Conservation (phyloP, 2,329 filamentous ascomycete species). For the Huntiella abstrusa region DNA sequence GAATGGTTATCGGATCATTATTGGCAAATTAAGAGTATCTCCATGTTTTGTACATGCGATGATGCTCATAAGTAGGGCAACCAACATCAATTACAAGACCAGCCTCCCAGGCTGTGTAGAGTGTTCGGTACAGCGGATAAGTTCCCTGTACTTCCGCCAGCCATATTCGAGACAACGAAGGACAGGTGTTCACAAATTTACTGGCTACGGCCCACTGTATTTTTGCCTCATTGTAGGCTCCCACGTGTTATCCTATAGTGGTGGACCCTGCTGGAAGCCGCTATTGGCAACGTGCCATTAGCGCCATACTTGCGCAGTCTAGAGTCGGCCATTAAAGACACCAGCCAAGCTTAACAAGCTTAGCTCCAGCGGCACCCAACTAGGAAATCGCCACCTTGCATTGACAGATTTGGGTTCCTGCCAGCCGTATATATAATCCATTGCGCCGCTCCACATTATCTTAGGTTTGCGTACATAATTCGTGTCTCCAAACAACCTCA, state of each 20-base stretch:
- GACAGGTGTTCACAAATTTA: conserved; percentile 3
- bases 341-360: neutral
- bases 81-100: too few species aligned
- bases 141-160: too few species aligned
- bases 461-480: neutral
- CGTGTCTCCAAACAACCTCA: neutral
- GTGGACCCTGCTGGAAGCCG: neutral
- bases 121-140: too few species aligned
- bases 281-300: neutral
- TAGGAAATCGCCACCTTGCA: conserved; percentile 10
- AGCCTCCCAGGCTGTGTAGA: too few species aligned
- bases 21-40: too few species aligned
- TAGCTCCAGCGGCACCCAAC: neutral
- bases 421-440: too few species aligned
- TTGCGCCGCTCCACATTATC: too few species aligned
- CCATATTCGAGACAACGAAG: neutral
- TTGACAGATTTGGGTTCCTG: neutral
- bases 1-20: too few species aligned
- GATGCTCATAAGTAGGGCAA: too few species aligned
- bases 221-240: neutral
- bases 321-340: neutral
- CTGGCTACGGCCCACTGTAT: too few species aligned
- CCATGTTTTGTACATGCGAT: too few species aligned
- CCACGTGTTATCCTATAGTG: neutral
- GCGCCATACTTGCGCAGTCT: neutral